phyloP scores from a whole-genome alignment of 2,329 filamentous ascomycete genomes.

The Hypoxylon sp. region DNA sequence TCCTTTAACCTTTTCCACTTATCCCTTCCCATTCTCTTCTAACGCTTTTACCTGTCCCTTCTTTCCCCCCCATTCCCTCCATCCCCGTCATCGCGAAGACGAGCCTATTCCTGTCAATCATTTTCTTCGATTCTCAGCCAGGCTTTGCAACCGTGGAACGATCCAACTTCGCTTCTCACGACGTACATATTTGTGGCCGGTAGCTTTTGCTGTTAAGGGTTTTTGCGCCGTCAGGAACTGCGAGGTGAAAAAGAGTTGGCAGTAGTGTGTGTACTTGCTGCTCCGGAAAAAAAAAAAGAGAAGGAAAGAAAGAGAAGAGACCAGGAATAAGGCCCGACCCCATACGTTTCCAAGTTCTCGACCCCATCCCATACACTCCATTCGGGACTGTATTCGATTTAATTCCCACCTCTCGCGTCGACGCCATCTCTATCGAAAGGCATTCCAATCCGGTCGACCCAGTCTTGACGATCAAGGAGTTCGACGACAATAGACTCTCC shows the following conservation, averaged over 20 bases:
- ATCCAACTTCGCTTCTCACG: constrained; percentile 50
- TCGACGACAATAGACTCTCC: constrained; percentile 34
- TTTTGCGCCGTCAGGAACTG: constrained; percentile 50
- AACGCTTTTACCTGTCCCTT: constrained; percentile 27
- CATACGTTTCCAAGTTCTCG: constrained; percentile 6
- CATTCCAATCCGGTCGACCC: constrained; percentile 16
- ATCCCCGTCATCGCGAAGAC: constrained; percentile 47
- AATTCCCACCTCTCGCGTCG: constrained; percentile 17
- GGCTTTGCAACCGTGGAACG: constrained; percentile 46
- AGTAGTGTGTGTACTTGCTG: constrained; percentile 21
- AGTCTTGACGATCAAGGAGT: constrained; percentile 21
- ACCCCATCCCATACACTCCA: constrained; percentile 25
- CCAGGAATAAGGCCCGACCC: constrained; percentile 9
- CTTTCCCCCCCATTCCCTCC: constrained; percentile 27
- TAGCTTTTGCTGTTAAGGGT: constrained; percentile 37
- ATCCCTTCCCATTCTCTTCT: constrained; percentile 30
- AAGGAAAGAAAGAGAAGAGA: constrained; percentile 14
- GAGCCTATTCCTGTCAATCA: constrained; percentile 48
- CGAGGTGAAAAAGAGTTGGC: constrained; percentile 40
- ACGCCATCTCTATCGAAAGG: constrained; percentile 21
- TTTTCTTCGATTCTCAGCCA: constrained; percentile 48
- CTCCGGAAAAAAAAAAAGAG: constrained; percentile 28
- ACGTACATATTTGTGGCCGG: constrained; percentile 41
- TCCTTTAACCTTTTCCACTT: constrained; percentile 34
- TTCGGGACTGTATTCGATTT: constrained; percentile 35